Evolutionary conservation across 495 filamentous ascomycete species (phyloP).

Genomic region (Podospora pseudopauciseta): DNA sequence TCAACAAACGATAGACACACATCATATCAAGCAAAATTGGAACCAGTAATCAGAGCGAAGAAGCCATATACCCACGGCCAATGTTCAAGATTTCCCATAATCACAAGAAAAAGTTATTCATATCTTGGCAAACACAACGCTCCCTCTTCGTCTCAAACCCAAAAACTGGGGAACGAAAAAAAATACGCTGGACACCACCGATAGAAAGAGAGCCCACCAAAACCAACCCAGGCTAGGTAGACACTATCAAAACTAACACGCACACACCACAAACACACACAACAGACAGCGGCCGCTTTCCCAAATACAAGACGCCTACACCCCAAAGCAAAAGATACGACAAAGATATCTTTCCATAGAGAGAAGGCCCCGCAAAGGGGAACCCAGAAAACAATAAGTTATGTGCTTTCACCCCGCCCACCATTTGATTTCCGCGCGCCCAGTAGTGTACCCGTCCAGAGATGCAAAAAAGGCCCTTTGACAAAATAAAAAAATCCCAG

Average conservation of each 20-base stretch:
- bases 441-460: conserved; percentile 25
- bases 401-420: neutral
- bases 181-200: neutral
- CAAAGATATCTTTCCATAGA: neutral
- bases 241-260: neutral
- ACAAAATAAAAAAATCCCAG: conserved; percentile 21
- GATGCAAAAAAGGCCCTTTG: conserved; percentile 26
- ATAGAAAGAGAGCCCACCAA: no score
- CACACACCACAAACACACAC: neutral
- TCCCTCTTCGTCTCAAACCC: neutral
- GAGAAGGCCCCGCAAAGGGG: conserved; percentile 11
- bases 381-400: conserved; percentile 11
- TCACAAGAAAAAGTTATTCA: neutral
- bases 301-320: neutral
- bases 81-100: neutral
- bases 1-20: neutral
- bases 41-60: neutral
- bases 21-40: neutral
- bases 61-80: neutral
- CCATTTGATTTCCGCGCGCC: neutral
- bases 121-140: neutral
- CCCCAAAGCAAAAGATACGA: neutral
- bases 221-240: neutral
- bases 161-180: neutral
- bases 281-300: neutral